A percentile compares a stretch with the other conserved stretches of the same genome.
phyloP scores from a whole-genome alignment of 768 basidiomycete species.

The Rhodotorula kratochvilovae region DNA sequence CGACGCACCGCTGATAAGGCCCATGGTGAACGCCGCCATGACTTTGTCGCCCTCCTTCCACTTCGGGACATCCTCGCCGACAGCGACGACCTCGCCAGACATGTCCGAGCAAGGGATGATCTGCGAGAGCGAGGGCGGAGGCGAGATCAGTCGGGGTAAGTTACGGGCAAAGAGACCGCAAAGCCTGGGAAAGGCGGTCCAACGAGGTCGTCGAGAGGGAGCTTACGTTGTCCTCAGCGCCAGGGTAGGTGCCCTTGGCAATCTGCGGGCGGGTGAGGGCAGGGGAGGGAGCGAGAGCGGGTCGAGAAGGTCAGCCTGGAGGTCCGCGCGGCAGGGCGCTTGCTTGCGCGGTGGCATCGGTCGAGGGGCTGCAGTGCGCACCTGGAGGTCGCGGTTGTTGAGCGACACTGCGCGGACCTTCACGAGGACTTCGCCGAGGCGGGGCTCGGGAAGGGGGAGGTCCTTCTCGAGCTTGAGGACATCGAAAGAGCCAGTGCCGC shows the following conservation, averaged over 20 bases:
- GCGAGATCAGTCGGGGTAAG: neutral
- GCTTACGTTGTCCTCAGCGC: neutral
- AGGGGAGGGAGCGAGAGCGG: neutral
- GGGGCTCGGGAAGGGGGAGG: neutral
- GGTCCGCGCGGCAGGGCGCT: neutral
- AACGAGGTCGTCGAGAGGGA: neutral
- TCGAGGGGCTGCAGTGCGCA: neutral
- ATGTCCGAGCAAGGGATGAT: conserved; percentile 1
- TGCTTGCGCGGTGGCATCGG: neutral
- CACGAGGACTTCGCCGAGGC: neutral
- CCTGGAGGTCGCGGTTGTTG: conserved; percentile 8
- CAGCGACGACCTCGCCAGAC: neutral
- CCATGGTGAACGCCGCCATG: neutral
- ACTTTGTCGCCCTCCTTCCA: conserved; percentile 2
- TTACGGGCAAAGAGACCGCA: neutral
- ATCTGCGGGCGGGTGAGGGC: neutral
- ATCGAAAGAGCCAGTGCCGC: neutral
- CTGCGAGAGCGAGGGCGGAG: neutral
- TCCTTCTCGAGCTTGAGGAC: neutral
- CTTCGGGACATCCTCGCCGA: neutral
- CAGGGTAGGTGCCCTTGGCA: neutral
- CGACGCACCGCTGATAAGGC: neutral
- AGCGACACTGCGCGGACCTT: neutral
- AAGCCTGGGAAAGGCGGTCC: neutral
- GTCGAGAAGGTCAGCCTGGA: neutral